phyloP scores from a whole-genome alignment of 148 eudicot species.

The Vaccinium vitisidaea region DNA sequence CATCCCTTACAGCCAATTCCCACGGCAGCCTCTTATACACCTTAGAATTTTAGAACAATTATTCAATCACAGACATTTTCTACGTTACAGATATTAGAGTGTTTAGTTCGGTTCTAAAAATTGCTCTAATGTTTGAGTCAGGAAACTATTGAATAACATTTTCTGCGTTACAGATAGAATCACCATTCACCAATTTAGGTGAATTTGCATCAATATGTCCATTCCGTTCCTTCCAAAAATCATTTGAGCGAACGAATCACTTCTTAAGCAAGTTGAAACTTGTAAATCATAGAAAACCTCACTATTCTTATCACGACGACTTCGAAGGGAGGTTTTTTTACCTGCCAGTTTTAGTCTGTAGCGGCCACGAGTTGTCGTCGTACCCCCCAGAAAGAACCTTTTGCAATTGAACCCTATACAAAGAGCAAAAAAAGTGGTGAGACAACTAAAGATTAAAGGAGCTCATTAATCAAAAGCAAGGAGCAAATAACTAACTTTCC shows the following conservation, averaged over 20 bases:
- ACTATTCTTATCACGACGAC: not conserved
- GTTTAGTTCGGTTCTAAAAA: not conserved
- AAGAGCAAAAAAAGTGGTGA: conserved; percentile 9
- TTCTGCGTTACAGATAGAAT: not conserved
- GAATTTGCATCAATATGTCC: not conserved
- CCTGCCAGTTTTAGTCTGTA: conserved; percentile 87
- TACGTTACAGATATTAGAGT: too few species aligned
- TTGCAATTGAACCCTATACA: conserved; percentile 67
- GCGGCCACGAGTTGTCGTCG: conserved; percentile 78
- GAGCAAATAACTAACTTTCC: conserved; percentile 59
- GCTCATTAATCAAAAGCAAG: not conserved
- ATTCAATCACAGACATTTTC: not conserved
- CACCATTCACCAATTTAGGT: not conserved
- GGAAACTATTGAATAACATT: not conserved
- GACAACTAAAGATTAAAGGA: not conserved
- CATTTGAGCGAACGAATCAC: not conserved
- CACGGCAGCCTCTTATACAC: not conserved
- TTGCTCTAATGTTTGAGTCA: not conserved
- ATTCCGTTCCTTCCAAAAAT: not conserved
- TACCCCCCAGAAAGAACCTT: conserved; percentile 72
- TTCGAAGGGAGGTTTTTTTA: conserved; percentile 18
- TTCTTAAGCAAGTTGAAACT: not conserved
- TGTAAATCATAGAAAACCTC: not conserved
- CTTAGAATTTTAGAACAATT: not conserved
- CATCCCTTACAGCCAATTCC: not conserved